phyloP scores from a whole-genome alignment of 495 filamentous ascomycete genomes.

The Penicillium odoratum region DNA sequence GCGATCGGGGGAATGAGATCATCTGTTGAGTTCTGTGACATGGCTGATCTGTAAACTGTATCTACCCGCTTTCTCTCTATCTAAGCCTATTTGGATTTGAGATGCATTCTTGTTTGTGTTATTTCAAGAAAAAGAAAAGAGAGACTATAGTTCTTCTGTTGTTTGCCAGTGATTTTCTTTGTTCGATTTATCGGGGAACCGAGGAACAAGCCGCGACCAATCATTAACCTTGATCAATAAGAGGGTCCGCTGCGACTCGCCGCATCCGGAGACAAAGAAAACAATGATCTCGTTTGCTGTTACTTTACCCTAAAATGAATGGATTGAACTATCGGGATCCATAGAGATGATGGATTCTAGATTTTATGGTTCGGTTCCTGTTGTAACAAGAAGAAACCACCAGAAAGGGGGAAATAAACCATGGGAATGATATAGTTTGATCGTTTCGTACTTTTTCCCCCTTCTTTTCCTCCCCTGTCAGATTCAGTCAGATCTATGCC shows the following conservation, averaged over 20 bases:
- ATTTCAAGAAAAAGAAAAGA: background rate
- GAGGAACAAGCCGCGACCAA: conserved; percentile 13
- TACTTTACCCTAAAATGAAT: background rate
- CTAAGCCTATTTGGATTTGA: background rate
- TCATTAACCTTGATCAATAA: background rate
- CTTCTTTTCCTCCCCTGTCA: background rate
- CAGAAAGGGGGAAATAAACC: background rate
- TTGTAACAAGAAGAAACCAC: background rate
- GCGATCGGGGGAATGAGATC: conserved; percentile 19
- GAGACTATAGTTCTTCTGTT: background rate
- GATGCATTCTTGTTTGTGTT: background rate
- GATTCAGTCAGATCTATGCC: background rate
- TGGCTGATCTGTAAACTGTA: background rate
- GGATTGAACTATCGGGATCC: background rate
- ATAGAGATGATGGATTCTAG: no score
- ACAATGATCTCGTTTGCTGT: conserved; percentile 31
- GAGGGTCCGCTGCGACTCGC: conserved; percentile 27
- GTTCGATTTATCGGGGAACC: conserved; percentile 19
- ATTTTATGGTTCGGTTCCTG: background rate
- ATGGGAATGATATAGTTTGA: background rate
- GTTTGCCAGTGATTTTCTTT: conserved; percentile 2
- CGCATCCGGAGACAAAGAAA: conserved; percentile 48
- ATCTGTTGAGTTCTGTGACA: background rate
- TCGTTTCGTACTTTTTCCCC: background rate
- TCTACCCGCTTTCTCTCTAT: background rate